Percentiles rank a stretch among this genome's conserved stretches.
Conservation (phyloP, 352 stramenopile species). For the Pythium dissotocum region DNA sequence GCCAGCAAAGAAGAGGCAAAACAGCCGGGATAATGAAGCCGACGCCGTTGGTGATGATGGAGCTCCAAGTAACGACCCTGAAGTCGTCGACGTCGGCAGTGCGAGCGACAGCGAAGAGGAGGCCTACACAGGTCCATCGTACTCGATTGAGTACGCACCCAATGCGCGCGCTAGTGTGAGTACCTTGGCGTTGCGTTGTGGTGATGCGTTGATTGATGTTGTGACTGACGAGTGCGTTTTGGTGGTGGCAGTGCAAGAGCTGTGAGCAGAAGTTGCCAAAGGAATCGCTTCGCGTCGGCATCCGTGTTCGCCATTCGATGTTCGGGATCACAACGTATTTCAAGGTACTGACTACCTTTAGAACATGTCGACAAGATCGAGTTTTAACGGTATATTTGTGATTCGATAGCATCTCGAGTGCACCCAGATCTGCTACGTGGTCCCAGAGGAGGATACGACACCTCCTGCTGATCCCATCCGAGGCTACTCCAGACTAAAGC, state of each 20-base stretch:
- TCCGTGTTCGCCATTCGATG: constrained; percentile 73
- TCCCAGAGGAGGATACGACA: background rate
- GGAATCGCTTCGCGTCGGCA: constrained; percentile 48
- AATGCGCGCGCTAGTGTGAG: constrained; percentile 63
- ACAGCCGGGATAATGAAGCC: constrained; percentile 12
- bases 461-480: constrained; percentile 38
- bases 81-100: constrained; percentile 19
- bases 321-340: constrained; percentile 82
- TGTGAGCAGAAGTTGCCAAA: constrained; percentile 65
- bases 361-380: background rate
- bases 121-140: constrained; percentile 51
- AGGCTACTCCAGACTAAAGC: constrained; percentile 43
- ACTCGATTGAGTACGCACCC: constrained; percentile 68
- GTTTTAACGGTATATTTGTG: background rate
- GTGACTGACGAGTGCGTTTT: background rate
- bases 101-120: constrained; percentile 33
- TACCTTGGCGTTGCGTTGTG: background rate
- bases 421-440: constrained; percentile 38
- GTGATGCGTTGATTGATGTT: background rate
- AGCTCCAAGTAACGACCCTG: background rate
- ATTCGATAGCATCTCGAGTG: constrained; percentile 40
- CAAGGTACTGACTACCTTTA: constrained; percentile 42
- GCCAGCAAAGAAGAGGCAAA: constrained; percentile 1
- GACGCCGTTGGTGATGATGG: constrained; percentile 30
- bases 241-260: constrained; percentile 60